Evolutionary conservation across 2,329 filamentous ascomycete genomes (phyloP).

Genomic region (Geosmithia putterillii): DNA sequence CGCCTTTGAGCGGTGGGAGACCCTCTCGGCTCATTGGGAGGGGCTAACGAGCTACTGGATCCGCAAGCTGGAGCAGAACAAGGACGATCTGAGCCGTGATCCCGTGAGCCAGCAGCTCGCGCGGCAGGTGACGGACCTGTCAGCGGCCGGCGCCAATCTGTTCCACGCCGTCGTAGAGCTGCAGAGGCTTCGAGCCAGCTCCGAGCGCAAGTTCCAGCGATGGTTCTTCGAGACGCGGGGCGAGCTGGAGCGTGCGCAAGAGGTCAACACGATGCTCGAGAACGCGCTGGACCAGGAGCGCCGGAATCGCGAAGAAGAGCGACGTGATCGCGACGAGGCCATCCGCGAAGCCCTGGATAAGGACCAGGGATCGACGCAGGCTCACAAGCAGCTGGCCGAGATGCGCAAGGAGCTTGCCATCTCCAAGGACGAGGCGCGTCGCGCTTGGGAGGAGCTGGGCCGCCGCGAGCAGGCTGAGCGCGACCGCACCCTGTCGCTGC

Average conservation of each 20-base stretch:
- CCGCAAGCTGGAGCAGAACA: conserved; percentile 79
- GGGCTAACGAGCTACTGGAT: conserved; percentile 97
- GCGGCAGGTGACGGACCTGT: conserved; percentile 92
- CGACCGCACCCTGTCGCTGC: conserved; percentile 72
- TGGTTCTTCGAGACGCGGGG: conserved; percentile 96
- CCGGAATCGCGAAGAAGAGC: conserved; percentile 53
- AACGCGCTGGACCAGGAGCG: conserved; percentile 63
- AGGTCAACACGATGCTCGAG: conserved; percentile 73
- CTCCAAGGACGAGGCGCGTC: conserved; percentile 86
- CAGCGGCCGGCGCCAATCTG: conserved; percentile 88
- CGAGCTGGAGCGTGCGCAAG: conserved; percentile 75
- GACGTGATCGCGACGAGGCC: conserved; percentile 55
- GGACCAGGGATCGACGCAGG: conserved; percentile 60
- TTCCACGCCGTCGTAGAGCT: conserved; percentile 97
- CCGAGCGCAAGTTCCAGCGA: conserved; percentile 92
- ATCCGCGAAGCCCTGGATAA: conserved; percentile 53
- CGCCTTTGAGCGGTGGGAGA: conserved; percentile 96
- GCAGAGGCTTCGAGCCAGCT: conserved; percentile 84
- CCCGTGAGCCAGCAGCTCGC: conserved; percentile 80
- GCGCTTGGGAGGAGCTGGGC: conserved; percentile 95
- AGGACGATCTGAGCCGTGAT: conserved; percentile 70
- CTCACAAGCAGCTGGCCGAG: conserved; percentile 71
- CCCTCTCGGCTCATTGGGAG: conserved; percentile 94
- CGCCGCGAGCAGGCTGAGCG: conserved; percentile 87
- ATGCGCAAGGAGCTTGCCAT: conserved; percentile 90